Percentiles rank a stretch among this genome's conserved stretches.
Evolutionary conservation across 2,329 filamentous ascomycete genomes (phyloP).

Genomic region (Penicillium sp.): DNA sequence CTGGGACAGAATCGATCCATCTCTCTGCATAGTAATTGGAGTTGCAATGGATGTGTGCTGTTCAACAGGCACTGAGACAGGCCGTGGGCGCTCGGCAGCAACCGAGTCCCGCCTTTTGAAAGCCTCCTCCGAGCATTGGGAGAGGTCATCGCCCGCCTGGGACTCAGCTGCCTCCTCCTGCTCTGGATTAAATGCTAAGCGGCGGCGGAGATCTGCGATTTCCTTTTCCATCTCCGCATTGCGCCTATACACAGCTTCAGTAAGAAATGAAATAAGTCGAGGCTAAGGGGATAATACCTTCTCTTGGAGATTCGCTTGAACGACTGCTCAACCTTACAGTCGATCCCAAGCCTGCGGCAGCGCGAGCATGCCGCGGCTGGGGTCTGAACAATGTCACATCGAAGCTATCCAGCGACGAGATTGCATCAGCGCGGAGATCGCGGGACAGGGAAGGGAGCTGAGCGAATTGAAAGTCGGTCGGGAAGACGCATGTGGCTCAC

Average conservation of each 20-base stretch:
- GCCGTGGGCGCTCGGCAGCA: slow-evolving; percentile 25
- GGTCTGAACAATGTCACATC: slow-evolving; percentile 63
- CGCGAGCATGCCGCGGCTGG: slow-evolving; percentile 58
- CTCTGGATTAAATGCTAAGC: slow-evolving; percentile 37
- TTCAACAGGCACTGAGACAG: slow-evolving; percentile 35
- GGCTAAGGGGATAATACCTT: slow-evolving; percentile 24
- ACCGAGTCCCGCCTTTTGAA: slow-evolving; percentile 31
- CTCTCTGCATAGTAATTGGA: slow-evolving; percentile 32
- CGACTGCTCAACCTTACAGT: slow-evolving; percentile 61
- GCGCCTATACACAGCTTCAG: slow-evolving; percentile 41
- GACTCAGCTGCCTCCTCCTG: slow-evolving; percentile 23
- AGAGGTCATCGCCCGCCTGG: slow-evolving; percentile 30
- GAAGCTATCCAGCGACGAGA: slow-evolving; percentile 45
- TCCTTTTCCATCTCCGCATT: slow-evolving; percentile 60
- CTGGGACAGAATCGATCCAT: slow-evolving; percentile 36
- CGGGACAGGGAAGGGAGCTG: background rate
- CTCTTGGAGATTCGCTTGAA: slow-evolving; percentile 64
- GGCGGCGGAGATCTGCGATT: slow-evolving; percentile 47
- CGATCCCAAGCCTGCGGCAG: slow-evolving; percentile 57
- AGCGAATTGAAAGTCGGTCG: slow-evolving; percentile 5
- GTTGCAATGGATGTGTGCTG: slow-evolving; percentile 30
- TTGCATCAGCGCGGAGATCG: slow-evolving; percentile 14
- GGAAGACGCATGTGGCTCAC: slow-evolving; percentile 37
- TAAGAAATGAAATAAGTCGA: background rate
- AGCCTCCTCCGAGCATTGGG: slow-evolving; percentile 34